Evolutionary conservation across 2,329 filamentous ascomycete genomes (phyloP).

Genomic region (Sordariomycetes sp.): DNA sequence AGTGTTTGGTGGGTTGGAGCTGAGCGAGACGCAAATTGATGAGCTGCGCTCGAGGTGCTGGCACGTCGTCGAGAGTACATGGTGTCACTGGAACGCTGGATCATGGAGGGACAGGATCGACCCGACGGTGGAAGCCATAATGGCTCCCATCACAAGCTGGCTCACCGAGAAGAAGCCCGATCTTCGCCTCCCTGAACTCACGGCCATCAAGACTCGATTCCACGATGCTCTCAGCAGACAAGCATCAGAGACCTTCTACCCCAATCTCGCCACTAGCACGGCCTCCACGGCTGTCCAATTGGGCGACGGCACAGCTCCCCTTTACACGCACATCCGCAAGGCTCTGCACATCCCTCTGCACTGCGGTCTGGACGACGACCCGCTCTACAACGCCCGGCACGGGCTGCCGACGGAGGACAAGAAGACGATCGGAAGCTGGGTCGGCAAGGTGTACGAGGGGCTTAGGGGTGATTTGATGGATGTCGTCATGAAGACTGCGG

Average conservation of each 20-base stretch:
- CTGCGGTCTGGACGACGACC: constrained; percentile 20
- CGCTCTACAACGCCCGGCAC: constrained; percentile 14
- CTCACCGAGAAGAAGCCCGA: constrained; percentile 10
- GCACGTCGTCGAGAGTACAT: constrained; percentile 12
- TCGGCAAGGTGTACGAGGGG: constrained; percentile 21
- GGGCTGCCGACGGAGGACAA: constrained; percentile 12
- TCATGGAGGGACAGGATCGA: constrained; percentile 18
- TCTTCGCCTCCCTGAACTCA: constrained; percentile 13
- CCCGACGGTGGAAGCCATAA: constrained; percentile 15
- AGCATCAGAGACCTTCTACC: constrained; percentile 15
- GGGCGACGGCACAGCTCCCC: constrained; percentile 16
- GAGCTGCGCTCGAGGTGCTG: constrained; percentile 5
- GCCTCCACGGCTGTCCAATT: constrained; percentile 15
- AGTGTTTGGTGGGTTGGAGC: constrained; percentile 9
- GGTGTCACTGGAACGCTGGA: constrained; percentile 15
- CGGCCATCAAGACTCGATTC: constrained; percentile 12
- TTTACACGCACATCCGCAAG: constrained; percentile 20
- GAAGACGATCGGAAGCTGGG: constrained; percentile 22
- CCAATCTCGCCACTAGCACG: constrained; percentile 11
- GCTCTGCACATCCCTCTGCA: constrained; percentile 17
- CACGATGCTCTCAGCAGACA: constrained; percentile 10
- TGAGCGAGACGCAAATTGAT: constrained; percentile 1
- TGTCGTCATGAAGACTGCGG: constrained; percentile 15
- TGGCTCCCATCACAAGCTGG: constrained; percentile 16
- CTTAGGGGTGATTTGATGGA: constrained; percentile 16